Conservation (phyloP, 805 yeast species). For the Saccharomyces eubayanus region DNA sequence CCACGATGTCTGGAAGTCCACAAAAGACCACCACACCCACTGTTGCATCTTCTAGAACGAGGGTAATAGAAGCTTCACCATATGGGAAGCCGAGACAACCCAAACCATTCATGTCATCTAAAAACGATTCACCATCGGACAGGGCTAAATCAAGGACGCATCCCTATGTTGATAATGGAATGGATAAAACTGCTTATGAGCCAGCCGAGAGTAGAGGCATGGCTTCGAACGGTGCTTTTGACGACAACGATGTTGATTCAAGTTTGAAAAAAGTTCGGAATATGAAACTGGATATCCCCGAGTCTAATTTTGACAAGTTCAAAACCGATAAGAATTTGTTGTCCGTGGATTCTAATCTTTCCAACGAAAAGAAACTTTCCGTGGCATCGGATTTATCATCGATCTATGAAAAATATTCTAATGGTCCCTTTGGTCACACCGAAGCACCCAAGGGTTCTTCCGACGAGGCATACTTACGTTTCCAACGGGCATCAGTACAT, state of each 20-base stretch:
- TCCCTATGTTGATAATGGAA: neutral
- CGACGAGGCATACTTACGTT: neutral
- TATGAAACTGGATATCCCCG: slow-evolving; percentile 6
- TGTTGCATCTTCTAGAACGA: neutral
- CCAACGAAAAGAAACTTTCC: neutral
- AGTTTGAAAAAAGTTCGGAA: neutral
- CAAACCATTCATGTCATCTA: neutral
- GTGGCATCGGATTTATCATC: slow-evolving; percentile 7
- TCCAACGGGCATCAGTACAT: neutral
- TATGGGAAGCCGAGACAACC: neutral
- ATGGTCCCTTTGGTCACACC: slow-evolving; percentile 6
- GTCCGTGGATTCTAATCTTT: neutral
- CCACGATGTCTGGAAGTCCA: neutral
- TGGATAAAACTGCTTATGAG: neutral
- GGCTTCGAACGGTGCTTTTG: neutral
- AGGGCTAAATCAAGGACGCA: neutral
- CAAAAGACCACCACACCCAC: neutral
- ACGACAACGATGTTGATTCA: neutral
- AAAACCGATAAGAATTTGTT: neutral
- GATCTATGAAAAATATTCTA: slow-evolving; percentile 13
- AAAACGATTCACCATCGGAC: neutral
- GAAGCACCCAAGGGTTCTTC: neutral
- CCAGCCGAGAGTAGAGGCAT: neutral
- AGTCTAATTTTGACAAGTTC: slow-evolving; percentile 8
- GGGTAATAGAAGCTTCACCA: neutral